phyloP scores from a whole-genome alignment of 441 rosid genomes.

The Populus hybrid region DNA sequence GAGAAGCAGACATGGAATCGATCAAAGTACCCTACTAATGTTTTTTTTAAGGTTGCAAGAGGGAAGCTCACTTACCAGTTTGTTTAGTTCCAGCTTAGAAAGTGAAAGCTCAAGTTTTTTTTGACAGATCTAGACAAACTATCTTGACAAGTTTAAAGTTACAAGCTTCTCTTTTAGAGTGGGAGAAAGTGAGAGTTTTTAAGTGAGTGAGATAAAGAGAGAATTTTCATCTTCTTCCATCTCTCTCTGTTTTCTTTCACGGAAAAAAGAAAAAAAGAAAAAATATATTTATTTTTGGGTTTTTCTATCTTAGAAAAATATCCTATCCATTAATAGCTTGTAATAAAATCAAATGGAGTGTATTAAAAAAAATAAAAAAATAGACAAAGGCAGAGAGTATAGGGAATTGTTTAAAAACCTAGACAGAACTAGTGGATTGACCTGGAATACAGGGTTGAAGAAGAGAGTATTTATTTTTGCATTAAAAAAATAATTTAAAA shows the following conservation, averaged over 20 bases:
- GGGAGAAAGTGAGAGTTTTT: conserved; percentile 17
- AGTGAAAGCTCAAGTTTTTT: not conserved
- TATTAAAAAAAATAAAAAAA: not conserved
- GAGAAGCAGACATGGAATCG: not conserved
- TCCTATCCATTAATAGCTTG: conserved; percentile 36
- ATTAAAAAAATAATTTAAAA: too few species aligned
- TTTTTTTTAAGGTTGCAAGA: conserved; percentile 12
- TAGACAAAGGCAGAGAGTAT: not conserved
- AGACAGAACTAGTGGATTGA: not conserved
- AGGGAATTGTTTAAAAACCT: not conserved
- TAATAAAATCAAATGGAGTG: not conserved
- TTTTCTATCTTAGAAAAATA: conserved; percentile 32
- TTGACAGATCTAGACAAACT: conserved; percentile 36
- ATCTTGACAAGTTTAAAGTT: not conserved
- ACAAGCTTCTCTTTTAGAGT: not conserved
- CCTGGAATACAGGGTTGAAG: not conserved
- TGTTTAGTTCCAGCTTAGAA: conserved; percentile 24
- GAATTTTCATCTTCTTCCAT: conserved; percentile 44
- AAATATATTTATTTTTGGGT: not conserved
- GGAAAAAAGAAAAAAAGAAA: conserved; percentile 27
- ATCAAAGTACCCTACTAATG: conserved; percentile 13
- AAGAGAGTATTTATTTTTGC: too few species aligned
- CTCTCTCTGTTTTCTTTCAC: conserved; percentile 13
- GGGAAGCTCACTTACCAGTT: conserved; percentile 33
- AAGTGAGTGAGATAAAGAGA: conserved; percentile 31